Base-by-base conservation (phyloP, 2,329 filamentous ascomycete genomes). In the Fusarium torulosum region DNA sequence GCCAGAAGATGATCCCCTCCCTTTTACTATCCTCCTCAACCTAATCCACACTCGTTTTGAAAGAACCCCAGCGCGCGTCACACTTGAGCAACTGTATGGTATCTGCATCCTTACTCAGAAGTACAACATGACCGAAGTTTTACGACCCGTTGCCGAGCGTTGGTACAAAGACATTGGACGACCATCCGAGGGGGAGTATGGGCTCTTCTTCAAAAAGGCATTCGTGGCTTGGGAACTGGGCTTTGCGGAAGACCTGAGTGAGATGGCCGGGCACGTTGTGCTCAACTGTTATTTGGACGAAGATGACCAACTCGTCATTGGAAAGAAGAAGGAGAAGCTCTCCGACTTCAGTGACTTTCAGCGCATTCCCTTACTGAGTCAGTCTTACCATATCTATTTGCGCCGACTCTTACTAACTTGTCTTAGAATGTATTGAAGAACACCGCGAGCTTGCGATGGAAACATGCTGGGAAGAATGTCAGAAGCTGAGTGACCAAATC, bases 201-300 rank as follows among this genome's bases (percentile, higher is more conserved):
- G 49, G 4, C 4, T 21, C 3, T 37, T 56, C 14, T 51, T 49
- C 21, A 51, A 57, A 23, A 40, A 46, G 20, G n/a, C 44, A 9
- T 67, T 61, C 20, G 21, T 70, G 8, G 59, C 67, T 23, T 70
- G 67, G 67, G 66, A 64, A 27, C 14, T 67, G 19, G 67, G 67
- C 2, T 60, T 55, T n/a, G 21, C 21, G 13, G 43, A 40, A 11
- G 47, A 55, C 10, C 45, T 70, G 33, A 40, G 47, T 20, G 35
- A 41, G 6, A 31, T 60, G 17, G 21, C 27, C 25, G 41, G 49
- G 5, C 19, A 47, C 11, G 33, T 67, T 29, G 42, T 53, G 4
- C 44, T 41, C 35, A 45, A 42, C 11, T 56, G 51, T 19, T 52
- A 19, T 4, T n/a, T 54, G 10, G 33, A 60, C 27, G 40, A 25